Evolutionary conservation across 2,329 filamentous ascomycete species (phyloP).

Genomic region (Pleomassaria siparia): DNA sequence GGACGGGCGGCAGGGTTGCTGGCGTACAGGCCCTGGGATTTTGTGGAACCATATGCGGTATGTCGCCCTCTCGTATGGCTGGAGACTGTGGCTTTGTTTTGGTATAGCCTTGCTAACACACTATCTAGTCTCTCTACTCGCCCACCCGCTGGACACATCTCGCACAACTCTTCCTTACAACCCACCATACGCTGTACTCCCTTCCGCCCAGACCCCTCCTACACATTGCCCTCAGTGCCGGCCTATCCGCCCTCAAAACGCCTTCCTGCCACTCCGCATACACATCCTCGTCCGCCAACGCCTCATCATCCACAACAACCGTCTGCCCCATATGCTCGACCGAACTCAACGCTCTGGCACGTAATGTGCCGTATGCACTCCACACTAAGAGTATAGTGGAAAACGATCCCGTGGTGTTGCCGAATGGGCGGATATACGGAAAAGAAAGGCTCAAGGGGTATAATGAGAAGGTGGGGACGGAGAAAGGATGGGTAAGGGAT

Average conservation of each 20-base stretch:
- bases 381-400: slow-evolving; percentile 94
- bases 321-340: slow-evolving; percentile 96
- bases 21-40: slow-evolving; percentile 67
- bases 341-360: slow-evolving; percentile 88
- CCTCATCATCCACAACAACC: slow-evolving; percentile 63
- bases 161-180: slow-evolving; percentile 77
- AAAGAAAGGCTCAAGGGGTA: slow-evolving; percentile 71
- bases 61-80: slow-evolving; percentile 19
- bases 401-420: slow-evolving; percentile 80
- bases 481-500: slow-evolving; percentile 70
- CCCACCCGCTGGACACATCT: slow-evolving; percentile 72
- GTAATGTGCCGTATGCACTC: slow-evolving; percentile 88
- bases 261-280: slow-evolving; percentile 81
- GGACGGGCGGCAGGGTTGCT: slow-evolving; percentile 79
- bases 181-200: slow-evolving; percentile 82
- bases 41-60: slow-evolving; percentile 62
- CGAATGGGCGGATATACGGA: slow-evolving; percentile 85
- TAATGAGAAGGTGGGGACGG: slow-evolving; percentile 75
- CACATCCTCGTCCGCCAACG: slow-evolving; percentile 56
- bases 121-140: slow-evolving; percentile 69
- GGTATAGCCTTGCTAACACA: slow-evolving; percentile 17
- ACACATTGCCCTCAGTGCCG: slow-evolving; percentile 86
- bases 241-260: slow-evolving; percentile 92
- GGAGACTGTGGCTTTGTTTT: slow-evolving; percentile 1
- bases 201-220: slow-evolving; percentile 82